These are phyloP conservation scores for Podospora didyma DNA, from an alignment of 495 filamentous ascomycete genomes.

Conservation along the genomic window DNA sequence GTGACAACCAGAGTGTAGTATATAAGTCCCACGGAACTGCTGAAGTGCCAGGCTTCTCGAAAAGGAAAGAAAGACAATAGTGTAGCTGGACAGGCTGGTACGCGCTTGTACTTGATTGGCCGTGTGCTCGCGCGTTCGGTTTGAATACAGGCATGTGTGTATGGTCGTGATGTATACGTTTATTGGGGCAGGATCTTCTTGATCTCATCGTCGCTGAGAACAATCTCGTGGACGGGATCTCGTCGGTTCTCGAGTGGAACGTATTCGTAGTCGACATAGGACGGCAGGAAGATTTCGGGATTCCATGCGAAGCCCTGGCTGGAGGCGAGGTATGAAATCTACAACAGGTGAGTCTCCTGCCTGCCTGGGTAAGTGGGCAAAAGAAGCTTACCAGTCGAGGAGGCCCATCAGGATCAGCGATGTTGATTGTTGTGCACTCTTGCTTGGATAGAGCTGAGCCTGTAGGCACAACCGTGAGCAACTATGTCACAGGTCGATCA, in stretches of 20 bases:
- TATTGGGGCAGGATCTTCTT: conserved; percentile 52
- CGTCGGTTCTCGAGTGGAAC: conserved; percentile 59
- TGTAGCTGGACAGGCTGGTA: not conserved
- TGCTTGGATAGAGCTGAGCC: conserved; percentile 60
- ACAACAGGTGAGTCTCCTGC: conserved; percentile 9
- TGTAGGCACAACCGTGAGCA: conserved; percentile 24
- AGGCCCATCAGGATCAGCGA: conserved; percentile 57
- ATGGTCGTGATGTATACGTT: conserved; percentile 3
- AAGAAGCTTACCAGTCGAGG: conserved; percentile 55
- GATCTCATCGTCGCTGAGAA: conserved; percentile 60
- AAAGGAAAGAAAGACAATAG: too few relatives aligned
- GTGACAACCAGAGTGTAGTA: too few relatives aligned
- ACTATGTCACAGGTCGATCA: too few relatives aligned
- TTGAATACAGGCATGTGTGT: not conserved
- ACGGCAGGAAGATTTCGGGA: conserved; percentile 58
- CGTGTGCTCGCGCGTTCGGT: too few relatives aligned
- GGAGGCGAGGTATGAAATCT: conserved; percentile 67
- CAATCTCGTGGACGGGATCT: conserved; percentile 65
- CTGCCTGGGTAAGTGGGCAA: not conserved
- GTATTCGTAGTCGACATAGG: conserved; percentile 54
- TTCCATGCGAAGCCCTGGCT: conserved; percentile 72
- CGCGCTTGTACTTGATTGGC: not conserved
- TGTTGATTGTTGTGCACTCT: conserved; percentile 66
- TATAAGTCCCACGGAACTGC: too few relatives aligned
- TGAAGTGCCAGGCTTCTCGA: too few relatives aligned